These are phyloP conservation scores for Penicillium mononematosum DNA, from an alignment of 495 filamentous ascomycete genomes.

Conservation along the genomic window DNA sequence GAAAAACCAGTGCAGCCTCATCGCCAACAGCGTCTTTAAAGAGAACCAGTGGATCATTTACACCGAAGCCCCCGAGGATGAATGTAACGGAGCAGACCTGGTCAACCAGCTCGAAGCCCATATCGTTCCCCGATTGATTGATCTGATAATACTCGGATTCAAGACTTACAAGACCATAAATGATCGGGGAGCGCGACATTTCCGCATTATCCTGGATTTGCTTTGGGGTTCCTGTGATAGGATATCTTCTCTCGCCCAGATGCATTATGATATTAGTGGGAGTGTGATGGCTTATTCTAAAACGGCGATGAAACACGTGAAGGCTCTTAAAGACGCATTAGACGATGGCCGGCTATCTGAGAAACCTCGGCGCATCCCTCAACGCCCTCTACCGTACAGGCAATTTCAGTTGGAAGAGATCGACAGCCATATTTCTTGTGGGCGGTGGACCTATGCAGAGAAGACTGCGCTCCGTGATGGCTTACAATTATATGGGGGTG, in stretches of 20 bases:
- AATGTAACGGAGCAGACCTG: conserved; percentile 3
- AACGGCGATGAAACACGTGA: background rate
- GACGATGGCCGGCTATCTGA: conserved; percentile 6
- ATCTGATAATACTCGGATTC: conserved; percentile 23
- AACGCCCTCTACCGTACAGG: background rate
- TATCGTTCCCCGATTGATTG: conserved; percentile 24
- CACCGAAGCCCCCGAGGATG: conserved; percentile 6
- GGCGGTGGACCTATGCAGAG: background rate
- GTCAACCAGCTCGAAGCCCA: conserved; percentile 26
- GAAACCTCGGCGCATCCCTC: background rate
- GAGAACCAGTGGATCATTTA: conserved; percentile 4
- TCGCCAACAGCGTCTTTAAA: conserved; percentile 10
- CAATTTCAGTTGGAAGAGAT: conserved; percentile 2
- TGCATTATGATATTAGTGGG: background rate
- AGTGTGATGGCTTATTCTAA: background rate
- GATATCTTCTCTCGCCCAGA: conserved; percentile 4
- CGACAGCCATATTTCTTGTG: conserved; percentile 3
- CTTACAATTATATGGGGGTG: background rate
- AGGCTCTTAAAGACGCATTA: conserved; percentile 8
- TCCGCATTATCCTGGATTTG: conserved; percentile 16
- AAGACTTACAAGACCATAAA: conserved; percentile 16
- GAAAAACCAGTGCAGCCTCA: conserved; percentile 2
- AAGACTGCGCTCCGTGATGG: conserved; percentile 8
- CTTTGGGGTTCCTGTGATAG: conserved; percentile 17
- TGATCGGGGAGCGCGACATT: conserved; percentile 3